Percentiles rank a stretch among this genome's conserved stretches.
Conservation (phyloP, 768 basidiomycete genomes). For the Termitomyces sp. region DNA sequence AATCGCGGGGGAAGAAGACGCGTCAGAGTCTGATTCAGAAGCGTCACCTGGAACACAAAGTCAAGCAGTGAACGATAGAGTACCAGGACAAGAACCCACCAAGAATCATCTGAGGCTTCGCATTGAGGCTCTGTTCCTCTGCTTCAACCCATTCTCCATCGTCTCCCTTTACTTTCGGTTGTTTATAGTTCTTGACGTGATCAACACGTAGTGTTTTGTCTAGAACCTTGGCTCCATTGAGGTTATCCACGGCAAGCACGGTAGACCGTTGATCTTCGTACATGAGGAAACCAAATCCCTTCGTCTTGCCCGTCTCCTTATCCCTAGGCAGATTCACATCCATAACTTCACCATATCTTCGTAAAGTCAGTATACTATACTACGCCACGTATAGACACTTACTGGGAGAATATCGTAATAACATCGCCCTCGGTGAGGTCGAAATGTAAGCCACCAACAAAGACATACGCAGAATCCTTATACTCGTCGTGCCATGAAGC, state of each 20-base stretch:
- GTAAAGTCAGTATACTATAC: conserved; percentile 1
- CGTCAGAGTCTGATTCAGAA: conserved; percentile 60
- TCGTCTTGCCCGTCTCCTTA: conserved; percentile 85
- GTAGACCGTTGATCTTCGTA: conserved; percentile 98
- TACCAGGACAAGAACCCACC: conserved; percentile 35
- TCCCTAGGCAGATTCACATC: conserved; percentile 94
- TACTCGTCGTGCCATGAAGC: conserved; percentile 97
- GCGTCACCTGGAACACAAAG: conserved; percentile 35
- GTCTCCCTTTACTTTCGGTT: conserved; percentile 66
- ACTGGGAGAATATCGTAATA: conserved; percentile 97
- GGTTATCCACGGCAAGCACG: conserved; percentile 94
- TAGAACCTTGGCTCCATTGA: conserved; percentile 89
- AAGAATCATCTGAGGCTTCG: conserved; percentile 65
- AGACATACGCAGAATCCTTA: conserved; percentile 96
- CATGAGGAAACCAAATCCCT: conserved; percentile 96
- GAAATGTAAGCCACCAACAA: conserved; percentile 80
- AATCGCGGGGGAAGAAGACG: conserved; percentile 57
- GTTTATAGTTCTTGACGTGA: conserved; percentile 89
- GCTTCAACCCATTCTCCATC: conserved; percentile 85
- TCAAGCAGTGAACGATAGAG: neutral
- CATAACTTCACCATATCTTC: conserved; percentile 93
- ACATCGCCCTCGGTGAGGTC: conserved; percentile 98
- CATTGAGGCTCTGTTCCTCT: conserved; percentile 85
- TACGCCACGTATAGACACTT: conserved; percentile 23
- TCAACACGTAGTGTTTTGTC: conserved; percentile 88